Conservation (phyloP, 2,329 filamentous ascomycete genomes). For the Fusarium sp. region DNA sequence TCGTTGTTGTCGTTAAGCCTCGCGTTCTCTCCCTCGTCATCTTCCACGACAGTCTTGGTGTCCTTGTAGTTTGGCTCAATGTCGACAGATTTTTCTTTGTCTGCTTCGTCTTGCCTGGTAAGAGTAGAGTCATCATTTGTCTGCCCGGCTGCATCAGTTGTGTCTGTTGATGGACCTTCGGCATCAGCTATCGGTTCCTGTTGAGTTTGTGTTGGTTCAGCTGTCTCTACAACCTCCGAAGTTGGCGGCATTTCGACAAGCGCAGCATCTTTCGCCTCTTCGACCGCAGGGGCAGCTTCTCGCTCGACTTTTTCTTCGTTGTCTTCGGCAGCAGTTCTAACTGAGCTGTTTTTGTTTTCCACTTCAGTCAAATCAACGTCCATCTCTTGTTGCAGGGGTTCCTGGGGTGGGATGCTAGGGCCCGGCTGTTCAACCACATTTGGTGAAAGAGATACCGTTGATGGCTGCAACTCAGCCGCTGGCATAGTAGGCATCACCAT, state of each 20-base stretch:
- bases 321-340: not conserved
- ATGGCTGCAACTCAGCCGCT: not conserved
- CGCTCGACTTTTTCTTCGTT: not conserved
- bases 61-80: not conserved
- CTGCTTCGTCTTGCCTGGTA: not conserved
- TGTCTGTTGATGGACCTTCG: not conserved
- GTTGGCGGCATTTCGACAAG: not conserved
- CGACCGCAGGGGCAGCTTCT: not conserved
- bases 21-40: conserved; percentile 38
- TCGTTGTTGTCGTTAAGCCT: not conserved
- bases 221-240: not conserved
- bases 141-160: not conserved
- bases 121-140: not conserved
- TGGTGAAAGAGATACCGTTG: not conserved
- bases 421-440: not conserved
- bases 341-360: not conserved
- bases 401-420: not conserved
- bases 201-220: not conserved
- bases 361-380: not conserved
- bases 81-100: not conserved
- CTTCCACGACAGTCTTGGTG: conserved; percentile 19
- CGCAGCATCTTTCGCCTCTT: not conserved
- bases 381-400: not conserved
- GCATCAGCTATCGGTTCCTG: not conserved
- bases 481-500: not conserved